Conservation (phyloP, 1,284 basidiomycete species). For the Lignosus rhinocerotis region DNA sequence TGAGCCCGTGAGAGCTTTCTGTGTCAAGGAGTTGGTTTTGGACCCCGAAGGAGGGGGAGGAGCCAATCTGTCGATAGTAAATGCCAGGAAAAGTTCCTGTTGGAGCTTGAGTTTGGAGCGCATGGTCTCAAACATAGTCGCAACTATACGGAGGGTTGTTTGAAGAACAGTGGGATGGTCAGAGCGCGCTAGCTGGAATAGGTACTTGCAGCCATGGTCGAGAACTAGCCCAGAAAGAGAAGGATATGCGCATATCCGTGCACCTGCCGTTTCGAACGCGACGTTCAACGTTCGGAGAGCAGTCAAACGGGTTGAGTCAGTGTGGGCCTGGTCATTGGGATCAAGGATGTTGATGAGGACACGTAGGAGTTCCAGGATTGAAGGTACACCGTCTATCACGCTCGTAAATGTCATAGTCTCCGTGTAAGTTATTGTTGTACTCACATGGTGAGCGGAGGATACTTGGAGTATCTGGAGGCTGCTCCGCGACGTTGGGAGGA, state of each 20-base stretch:
- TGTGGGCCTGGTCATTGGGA: slow-evolving; percentile 92
- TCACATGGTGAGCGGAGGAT: slow-evolving; percentile 22
- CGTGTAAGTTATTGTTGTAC: not conserved
- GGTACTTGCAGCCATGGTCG: slow-evolving; percentile 93
- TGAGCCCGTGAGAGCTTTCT: slow-evolving; percentile 23
- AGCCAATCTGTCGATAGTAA: slow-evolving; percentile 89
- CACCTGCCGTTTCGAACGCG: slow-evolving; percentile 87
- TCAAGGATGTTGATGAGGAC: slow-evolving; percentile 96
- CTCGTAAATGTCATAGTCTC: not conserved
- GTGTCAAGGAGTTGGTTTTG: slow-evolving; percentile 11
- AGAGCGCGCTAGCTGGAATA: slow-evolving; percentile 92
- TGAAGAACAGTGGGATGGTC: slow-evolving; percentile 84
- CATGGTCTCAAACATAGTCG: slow-evolving; percentile 89
- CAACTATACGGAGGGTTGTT: slow-evolving; percentile 81
- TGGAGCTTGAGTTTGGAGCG: slow-evolving; percentile 91
- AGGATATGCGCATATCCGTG: slow-evolving; percentile 72
- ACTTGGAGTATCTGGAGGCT: slow-evolving; percentile 13
- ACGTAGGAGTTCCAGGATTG: slow-evolving; percentile 89
- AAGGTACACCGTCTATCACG: slow-evolving; percentile 82
- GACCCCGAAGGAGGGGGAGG: slow-evolving; percentile 41
- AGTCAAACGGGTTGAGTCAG: slow-evolving; percentile 92
- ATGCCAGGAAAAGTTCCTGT: slow-evolving; percentile 92
- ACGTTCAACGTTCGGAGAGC: slow-evolving; percentile 87
- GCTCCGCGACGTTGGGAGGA: slow-evolving; percentile 3
- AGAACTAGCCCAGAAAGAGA: slow-evolving; percentile 74